Evolutionary conservation across 2,329 filamentous ascomycete species (phyloP).

Genomic region (Allantophomopsis lycopodina): DNA sequence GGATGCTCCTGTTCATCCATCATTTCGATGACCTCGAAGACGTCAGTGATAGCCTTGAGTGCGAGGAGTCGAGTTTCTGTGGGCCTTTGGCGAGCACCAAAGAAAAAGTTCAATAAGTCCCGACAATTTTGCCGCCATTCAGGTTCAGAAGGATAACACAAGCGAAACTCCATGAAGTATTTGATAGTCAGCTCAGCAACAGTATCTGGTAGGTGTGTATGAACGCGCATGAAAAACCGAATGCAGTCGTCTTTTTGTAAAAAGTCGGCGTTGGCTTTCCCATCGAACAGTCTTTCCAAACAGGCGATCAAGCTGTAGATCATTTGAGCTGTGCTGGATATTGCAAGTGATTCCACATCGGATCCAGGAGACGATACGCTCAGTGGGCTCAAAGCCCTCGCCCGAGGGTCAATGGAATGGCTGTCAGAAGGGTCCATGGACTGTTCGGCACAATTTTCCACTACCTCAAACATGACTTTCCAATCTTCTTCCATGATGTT

Average conservation of each 20-base stretch:
- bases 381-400: slow-evolving; percentile 7
- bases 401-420: slow-evolving; percentile 8
- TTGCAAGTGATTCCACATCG: slow-evolving; percentile 10
- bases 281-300: slow-evolving; percentile 20
- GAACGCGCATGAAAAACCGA: slow-evolving; percentile 49
- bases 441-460: slow-evolving; percentile 32
- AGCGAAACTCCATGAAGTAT: slow-evolving; percentile 54
- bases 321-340: slow-evolving; percentile 12
- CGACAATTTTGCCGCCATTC: slow-evolving; percentile 53
- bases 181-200: slow-evolving; percentile 50
- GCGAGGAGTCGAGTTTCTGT: slow-evolving; percentile 48
- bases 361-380: slow-evolving; percentile 4
- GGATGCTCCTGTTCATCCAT: slow-evolving; percentile 43
- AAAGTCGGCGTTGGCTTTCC: slow-evolving; percentile 31
- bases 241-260: slow-evolving; percentile 54
- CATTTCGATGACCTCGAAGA: slow-evolving; percentile 30
- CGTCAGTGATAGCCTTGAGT: slow-evolving; percentile 40
- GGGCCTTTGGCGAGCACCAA: slow-evolving; percentile 45
- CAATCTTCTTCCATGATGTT: slow-evolving; percentile 53
- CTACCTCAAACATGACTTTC: slow-evolving; percentile 44
- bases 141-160: slow-evolving; percentile 57
- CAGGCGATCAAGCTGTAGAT: slow-evolving; percentile 15
- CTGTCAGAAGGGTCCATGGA: slow-evolving; percentile 15
- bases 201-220: slow-evolving; percentile 48
- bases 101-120: slow-evolving; percentile 47